Base-by-base conservation (phyloP, 1,284 basidiomycete species). In the Apiotrichum brassicae region DNA sequence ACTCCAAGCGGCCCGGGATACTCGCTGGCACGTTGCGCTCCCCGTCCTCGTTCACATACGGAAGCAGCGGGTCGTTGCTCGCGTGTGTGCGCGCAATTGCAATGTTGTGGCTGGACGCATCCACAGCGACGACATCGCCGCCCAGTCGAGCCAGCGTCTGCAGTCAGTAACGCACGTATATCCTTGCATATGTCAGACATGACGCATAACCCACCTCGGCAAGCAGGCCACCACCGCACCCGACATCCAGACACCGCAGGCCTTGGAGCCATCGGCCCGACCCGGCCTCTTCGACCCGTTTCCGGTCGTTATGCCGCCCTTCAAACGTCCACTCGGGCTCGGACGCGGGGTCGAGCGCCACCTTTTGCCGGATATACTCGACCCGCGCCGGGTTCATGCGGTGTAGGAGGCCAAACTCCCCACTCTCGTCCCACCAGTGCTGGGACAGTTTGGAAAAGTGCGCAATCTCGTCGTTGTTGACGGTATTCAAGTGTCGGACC, bases 351-450 rank as follows among this genome's bases (percentile, higher is more conserved):
- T 85, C 81, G 28, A 79, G 66, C 16, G 64, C 64, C 20, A 91
- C 67, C 70, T 94, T 94, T 56, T 91, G 81, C 23, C 84, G 79
- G 19, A 98, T 78, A 68, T 92, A 97, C 49, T 83, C 81, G 61
- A 93, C 81, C 30, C 95, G 79, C 12, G 85, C 79, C 1, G 91
- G 90, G 73, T 99, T 99, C 94, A 99, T 97, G 63, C 83, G 82
- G 70, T 98, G 95, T 28, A 99, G 75, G 33, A 94, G 76, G 3
- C 78, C 80, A 65, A 97, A 95, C 71, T 97, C 93, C 60, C 94
- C 93, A 25, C 78, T 78, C 66, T 95, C 89, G 71, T 97, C 84
- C 95, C 95, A 99, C 95, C 95, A 99, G 65, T 87, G 79, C 22
- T 87, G 84, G 0, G 91, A 91, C 1, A 98, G 82, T 30, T 81